Evolutionary conservation across 179 eudicot species (phyloP).

Genomic region (Gypsophila paniculata): DNA sequence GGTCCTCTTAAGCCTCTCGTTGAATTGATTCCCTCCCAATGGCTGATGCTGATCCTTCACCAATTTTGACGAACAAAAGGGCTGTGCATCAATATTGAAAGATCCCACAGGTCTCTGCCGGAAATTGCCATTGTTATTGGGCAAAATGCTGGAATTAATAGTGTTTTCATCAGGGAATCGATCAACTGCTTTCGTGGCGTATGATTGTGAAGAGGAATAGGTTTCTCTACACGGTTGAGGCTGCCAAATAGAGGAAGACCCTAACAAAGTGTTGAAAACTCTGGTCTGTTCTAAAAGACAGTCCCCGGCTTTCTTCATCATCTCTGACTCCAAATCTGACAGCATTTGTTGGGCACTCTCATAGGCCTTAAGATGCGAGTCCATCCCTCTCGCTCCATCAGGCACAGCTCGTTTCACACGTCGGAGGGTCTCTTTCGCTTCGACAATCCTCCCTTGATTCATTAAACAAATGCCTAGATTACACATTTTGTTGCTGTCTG

Average conservation of each 20-base stretch:
- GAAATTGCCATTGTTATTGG: slow-evolving; percentile 18
- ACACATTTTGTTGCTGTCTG: slow-evolving; percentile 94
- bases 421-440: slow-evolving; percentile 73
- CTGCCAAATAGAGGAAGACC: slow-evolving; percentile 88
- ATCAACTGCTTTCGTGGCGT: slow-evolving; percentile 17
- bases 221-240: slow-evolving; percentile 89
- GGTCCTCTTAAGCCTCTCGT: slow-evolving; percentile 73
- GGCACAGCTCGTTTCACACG: slow-evolving; percentile 69
- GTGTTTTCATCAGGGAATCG: slow-evolving; percentile 33
- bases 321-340: slow-evolving; percentile 71
- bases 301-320: slow-evolving; percentile 60
- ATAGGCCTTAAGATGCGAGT: slow-evolving; percentile 91
- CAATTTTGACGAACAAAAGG: slow-evolving; percentile 50
- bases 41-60: slow-evolving; percentile 24
- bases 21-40: slow-evolving; percentile 24
- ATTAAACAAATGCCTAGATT: slow-evolving; percentile 81
- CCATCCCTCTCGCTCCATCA: slow-evolving; percentile 86
- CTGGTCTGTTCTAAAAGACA: slow-evolving; percentile 66
- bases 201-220: slow-evolving; percentile 7
- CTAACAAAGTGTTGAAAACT: slow-evolving; percentile 68
- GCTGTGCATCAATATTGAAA: slow-evolving; percentile 64
- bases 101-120: slow-evolving; percentile 22
- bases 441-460: slow-evolving; percentile 80
- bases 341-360: slow-evolving; percentile 97
- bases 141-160: slow-evolving; percentile 25